Percentiles rank a stretch among this genome's conserved stretches.
These are phyloP conservation scores for Boletus huronensis DNA, from an alignment of 768 basidiomycete genomes.

Conservation along the genomic window DNA sequence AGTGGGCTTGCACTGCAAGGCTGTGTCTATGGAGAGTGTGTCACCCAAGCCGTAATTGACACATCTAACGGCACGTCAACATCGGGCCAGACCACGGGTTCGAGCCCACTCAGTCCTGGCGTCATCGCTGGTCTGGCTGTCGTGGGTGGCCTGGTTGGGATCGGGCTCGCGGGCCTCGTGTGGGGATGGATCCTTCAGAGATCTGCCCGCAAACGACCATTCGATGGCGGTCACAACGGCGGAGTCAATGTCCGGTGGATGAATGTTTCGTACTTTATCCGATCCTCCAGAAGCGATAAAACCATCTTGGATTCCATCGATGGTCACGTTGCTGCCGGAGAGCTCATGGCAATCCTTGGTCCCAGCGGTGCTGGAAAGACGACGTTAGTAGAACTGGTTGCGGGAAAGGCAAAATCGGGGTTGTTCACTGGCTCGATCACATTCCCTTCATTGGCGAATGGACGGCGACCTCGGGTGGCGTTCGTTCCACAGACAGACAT, in stretches of 20 bases:
- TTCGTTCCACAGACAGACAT: slow-evolving; percentile 89
- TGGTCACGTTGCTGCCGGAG: slow-evolving; percentile 72
- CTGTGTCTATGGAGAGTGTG: slow-evolving; percentile 88
- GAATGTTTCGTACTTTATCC: slow-evolving; percentile 63
- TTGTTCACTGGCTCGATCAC: slow-evolving; percentile 59
- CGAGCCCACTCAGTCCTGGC: slow-evolving; percentile 62
- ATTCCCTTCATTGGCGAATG: slow-evolving; percentile 41
- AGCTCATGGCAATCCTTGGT: slow-evolving; percentile 89
- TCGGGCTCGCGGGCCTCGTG: slow-evolving; percentile 56
- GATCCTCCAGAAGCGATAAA: slow-evolving; percentile 37
- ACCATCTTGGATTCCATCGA: slow-evolving; percentile 68
- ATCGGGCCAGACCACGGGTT: slow-evolving; percentile 27
- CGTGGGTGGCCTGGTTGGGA: slow-evolving; percentile 60
- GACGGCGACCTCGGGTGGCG: slow-evolving; percentile 55
- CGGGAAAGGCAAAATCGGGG: slow-evolving; percentile 79
- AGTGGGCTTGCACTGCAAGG: slow-evolving; percentile 67
- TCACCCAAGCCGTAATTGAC: slow-evolving; percentile 76
- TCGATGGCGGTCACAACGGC: slow-evolving; percentile 40
- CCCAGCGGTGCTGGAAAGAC: slow-evolving; percentile 94
- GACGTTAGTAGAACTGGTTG: slow-evolving; percentile 86
- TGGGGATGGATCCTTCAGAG: slow-evolving; percentile 62
- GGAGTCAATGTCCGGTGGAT: slow-evolving; percentile 67
- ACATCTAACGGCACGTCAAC: slow-evolving; percentile 37
- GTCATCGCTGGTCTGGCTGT: slow-evolving; percentile 91
- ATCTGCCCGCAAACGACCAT: slow-evolving; percentile 49